These are phyloP conservation scores for Auriscalpium orientale DNA, from an alignment of 768 basidiomycete species.

Conservation along the genomic window DNA sequence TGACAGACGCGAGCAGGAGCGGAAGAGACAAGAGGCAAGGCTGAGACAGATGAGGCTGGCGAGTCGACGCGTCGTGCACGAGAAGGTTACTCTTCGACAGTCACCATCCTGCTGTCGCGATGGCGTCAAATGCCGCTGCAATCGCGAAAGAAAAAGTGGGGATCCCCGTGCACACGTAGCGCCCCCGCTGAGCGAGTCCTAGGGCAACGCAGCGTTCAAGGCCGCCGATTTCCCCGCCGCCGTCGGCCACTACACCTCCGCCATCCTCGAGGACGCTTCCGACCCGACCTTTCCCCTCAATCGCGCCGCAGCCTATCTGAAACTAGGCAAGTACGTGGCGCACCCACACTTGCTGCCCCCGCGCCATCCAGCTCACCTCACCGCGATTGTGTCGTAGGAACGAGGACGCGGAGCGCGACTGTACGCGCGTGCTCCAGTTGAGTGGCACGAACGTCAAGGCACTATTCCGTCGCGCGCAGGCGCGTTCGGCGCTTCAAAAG, in stretches of 20 bases:
- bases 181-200: background rate
- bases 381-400: background rate
- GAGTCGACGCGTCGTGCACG: no score
- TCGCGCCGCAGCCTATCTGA: slow-evolving; percentile 86
- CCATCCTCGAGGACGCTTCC: slow-evolving; percentile 58
- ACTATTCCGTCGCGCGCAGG: slow-evolving; percentile 71
- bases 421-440: slow-evolving; percentile 52
- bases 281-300: slow-evolving; percentile 83
- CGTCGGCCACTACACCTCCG: slow-evolving; percentile 80
- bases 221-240: slow-evolving; percentile 68
- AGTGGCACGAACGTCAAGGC: slow-evolving; percentile 66
- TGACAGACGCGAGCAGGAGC: no score
- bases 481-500: slow-evolving; percentile 48
- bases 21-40: no score
- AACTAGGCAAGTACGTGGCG: slow-evolving; percentile 84
- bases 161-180: background rate
- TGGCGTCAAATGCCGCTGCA: background rate
- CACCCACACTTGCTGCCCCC: background rate
- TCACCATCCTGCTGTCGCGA: background rate
- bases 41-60: no score
- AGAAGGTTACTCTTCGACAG: no score
- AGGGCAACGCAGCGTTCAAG: slow-evolving; percentile 90
- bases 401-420: slow-evolving; percentile 33
- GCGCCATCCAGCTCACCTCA: background rate
- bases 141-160: slow-evolving; percentile 6